These are phyloP conservation scores for Ophidiomyces ophidiicola DNA, from an alignment of 2,329 filamentous ascomycete genomes.

Conservation along the genomic window DNA sequence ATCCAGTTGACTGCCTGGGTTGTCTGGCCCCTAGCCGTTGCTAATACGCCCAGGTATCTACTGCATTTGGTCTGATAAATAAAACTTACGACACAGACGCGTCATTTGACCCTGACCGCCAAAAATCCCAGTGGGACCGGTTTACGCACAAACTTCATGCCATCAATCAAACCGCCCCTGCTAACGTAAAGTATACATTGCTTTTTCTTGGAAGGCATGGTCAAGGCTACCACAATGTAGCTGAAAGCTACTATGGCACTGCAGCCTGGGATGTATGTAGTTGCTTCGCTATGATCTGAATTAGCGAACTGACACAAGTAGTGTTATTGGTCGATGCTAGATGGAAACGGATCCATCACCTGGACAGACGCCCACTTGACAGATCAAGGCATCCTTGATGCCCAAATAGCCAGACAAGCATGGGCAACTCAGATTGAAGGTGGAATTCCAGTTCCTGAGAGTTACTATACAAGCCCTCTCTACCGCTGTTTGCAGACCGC, in stretches of 20 bases:
- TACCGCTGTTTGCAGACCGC: conserved; percentile 48
- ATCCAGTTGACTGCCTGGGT: neutral
- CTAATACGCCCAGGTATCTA: conserved; percentile 2
- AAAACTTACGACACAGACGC: conserved; percentile 34
- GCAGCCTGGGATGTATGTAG: conserved; percentile 45
- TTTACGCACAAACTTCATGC: conserved; percentile 38
- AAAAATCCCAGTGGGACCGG: conserved; percentile 44
- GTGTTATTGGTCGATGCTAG: conserved; percentile 47
- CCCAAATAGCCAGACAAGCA: conserved; percentile 32
- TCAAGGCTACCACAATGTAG: conserved; percentile 50
- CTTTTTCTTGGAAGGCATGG: conserved; percentile 50
- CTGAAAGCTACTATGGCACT: conserved; percentile 46
- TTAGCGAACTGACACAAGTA: conserved; percentile 17
- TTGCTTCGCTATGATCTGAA: neutral
- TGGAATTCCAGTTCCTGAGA: conserved; percentile 42
- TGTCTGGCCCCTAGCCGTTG: neutral
- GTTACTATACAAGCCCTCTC: conserved; percentile 47
- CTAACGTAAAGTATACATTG: conserved; percentile 40
- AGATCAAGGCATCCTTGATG: conserved; percentile 41
- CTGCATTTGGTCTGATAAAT: conserved; percentile 39
- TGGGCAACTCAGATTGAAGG: conserved; percentile 39
- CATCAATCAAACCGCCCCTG: conserved; percentile 32
- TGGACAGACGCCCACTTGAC: conserved; percentile 52
- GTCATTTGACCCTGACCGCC: conserved; percentile 20
- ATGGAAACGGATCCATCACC: conserved; percentile 43